Conservation (phyloP, 345 rosid species). For the Garcia nutans region DNA sequence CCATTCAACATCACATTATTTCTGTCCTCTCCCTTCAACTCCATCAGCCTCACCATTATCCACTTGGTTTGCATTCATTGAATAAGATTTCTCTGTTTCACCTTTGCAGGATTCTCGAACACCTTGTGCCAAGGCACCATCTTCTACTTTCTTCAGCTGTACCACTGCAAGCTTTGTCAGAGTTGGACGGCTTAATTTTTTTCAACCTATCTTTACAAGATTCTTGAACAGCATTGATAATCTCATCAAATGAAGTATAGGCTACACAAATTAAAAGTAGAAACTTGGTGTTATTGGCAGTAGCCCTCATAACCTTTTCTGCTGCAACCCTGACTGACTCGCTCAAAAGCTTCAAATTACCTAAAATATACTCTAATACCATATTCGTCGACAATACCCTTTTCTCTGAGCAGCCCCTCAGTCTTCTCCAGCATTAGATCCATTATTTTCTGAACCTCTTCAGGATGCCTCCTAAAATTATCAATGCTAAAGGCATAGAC, state of each 20-base stretch:
- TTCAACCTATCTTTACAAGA: constrained; percentile 46
- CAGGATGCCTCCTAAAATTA: constrained; percentile 65
- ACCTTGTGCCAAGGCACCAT: not conserved
- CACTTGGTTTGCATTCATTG: not conserved
- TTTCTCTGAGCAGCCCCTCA: constrained; percentile 48
- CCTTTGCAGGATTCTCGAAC: constrained; percentile 8
- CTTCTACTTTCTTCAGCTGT: constrained; percentile 4
- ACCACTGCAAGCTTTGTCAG: constrained; percentile 9
- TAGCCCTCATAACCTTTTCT: constrained; percentile 57
- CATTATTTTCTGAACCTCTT: constrained; percentile 67
- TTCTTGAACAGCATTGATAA: constrained; percentile 60
- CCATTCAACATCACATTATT: not conserved
- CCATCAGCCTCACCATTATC: constrained; percentile 6
- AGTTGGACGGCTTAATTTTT: constrained; percentile 4
- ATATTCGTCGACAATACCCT: constrained; percentile 52
- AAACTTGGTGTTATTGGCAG: constrained; percentile 37
- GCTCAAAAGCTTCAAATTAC: constrained; percentile 48
- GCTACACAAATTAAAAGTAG: constrained; percentile 56
- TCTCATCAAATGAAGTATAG: constrained; percentile 61
- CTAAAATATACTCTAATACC: constrained; percentile 49
- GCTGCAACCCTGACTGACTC: constrained; percentile 47
- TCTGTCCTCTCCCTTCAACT: not conserved
- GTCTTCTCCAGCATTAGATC: constrained; percentile 76
- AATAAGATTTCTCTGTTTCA: not conserved
- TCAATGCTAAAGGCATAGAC: constrained; percentile 74